Percentiles rank a stretch among this genome's conserved stretches.
phyloP scores from a whole-genome alignment of 108 stramenopile genomes.

The Cyclotella choctawhatcheeana region DNA sequence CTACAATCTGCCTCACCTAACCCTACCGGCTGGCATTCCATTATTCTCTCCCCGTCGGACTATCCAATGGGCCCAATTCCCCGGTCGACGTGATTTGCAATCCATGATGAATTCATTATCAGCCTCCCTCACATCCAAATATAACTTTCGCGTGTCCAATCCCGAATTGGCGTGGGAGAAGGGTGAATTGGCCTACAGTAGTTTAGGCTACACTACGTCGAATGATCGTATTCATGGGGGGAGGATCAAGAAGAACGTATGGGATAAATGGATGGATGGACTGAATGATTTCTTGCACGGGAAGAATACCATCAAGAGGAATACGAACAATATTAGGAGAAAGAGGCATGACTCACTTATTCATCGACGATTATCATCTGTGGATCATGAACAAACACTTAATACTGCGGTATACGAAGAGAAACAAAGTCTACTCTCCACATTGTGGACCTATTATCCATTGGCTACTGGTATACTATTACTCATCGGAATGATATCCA shows the following conservation, averaged over 20 bases:
- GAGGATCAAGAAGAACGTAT: background rate
- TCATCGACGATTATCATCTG: background rate
- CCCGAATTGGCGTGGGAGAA: constrained; percentile 35
- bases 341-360: background rate
- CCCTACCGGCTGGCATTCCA: background rate
- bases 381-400: background rate
- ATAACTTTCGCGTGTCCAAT: background rate
- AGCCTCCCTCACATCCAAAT: background rate
- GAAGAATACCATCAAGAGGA: background rate
- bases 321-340: background rate
- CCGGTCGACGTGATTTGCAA: background rate
- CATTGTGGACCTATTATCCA: background rate
- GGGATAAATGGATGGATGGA: background rate
- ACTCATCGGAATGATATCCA: background rate
- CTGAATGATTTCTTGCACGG: background rate
- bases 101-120: background rate
- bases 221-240: background rate
- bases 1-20: background rate
- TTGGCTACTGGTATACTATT: background rate
- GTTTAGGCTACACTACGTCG: background rate
- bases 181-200: constrained; percentile 13
- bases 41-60: background rate
- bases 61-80: background rate
- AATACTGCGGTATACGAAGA: background rate
- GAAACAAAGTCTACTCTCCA: background rate